A percentile compares a stretch with the other conserved stretches of the same genome.
Evolutionary conservation across 2,329 filamentous ascomycete species (phyloP).

Genomic region (Alternaria postmessia): DNA sequence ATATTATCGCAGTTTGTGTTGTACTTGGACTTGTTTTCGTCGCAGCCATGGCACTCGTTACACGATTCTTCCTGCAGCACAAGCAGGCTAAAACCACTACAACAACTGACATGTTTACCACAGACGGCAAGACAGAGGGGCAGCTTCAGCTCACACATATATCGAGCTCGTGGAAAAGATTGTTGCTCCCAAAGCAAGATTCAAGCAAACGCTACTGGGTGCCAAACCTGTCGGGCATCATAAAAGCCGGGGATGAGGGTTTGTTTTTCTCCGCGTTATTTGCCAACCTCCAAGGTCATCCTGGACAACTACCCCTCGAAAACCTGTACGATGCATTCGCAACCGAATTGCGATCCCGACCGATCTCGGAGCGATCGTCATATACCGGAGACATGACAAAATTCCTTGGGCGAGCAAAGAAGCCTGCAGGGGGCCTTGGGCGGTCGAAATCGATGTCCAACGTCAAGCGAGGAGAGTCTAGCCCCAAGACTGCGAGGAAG

Average conservation of each 20-base stretch:
- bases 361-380: conserved; percentile 30
- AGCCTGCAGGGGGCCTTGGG: conserved; percentile 16
- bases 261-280: conserved; percentile 39
- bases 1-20: conserved; percentile 27
- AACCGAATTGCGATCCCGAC: conserved; percentile 29
- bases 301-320: conserved; percentile 36
- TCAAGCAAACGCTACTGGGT: conserved; percentile 28
- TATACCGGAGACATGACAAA: conserved; percentile 35
- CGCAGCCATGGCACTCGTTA: conserved; percentile 39
- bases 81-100: conserved; percentile 29
- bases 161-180: conserved; percentile 30
- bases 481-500: conserved; percentile 21
- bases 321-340: conserved; percentile 39
- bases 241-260: conserved; percentile 47
- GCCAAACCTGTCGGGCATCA: conserved; percentile 38
- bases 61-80: conserved; percentile 39
- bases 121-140: conserved; percentile 23
- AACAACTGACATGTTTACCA: conserved; percentile 5
- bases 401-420: conserved; percentile 31
- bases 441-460: conserved; percentile 31
- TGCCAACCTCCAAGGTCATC: conserved; percentile 28
- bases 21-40: conserved; percentile 24
- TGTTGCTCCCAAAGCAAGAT: conserved; percentile 30
- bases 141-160: conserved; percentile 22
- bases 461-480: conserved; percentile 19